Evolutionary conservation across 1,139 yeast species (phyloP), one percentile per base, ranked within the genome.

Genomic region (Blastobotrys raffinosifermentans): DNA sequence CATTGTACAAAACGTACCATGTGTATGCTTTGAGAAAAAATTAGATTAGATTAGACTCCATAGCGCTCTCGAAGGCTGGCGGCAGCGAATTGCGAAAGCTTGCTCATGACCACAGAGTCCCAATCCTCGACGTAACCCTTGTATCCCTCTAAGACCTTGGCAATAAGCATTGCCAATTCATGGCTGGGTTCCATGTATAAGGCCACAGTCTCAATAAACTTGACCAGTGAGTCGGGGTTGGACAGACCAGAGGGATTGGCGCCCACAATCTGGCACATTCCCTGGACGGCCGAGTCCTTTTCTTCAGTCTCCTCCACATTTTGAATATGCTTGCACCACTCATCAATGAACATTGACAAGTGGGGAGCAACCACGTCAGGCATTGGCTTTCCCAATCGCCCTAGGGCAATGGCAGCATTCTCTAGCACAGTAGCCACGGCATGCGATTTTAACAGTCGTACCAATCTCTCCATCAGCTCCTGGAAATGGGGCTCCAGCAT

Each of bases 331-430:
- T 73, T 64, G 45, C 86, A 73, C 94, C 94, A 86, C 32, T 68
- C 67, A 18, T 66, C 58, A 17, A 80, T 69, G 52, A 80, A 75
- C 47, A 75, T 74, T 0, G 71, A 58, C 26, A 84, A 52, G 43
- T 77, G 73, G 2, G 77, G 73, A 0, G 82, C 72, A 32, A 79
- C 66, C 29, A 70, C 69, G 17, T 74, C 75, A 3, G 91, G 78
- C 26, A 75, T 74, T 38, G 71, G 64, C 25, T 79, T 59, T 2
- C 95, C 96, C 55, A 89, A 66, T 48, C 97, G 73, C n/a, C 97
- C 97, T 40, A 91, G 66, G 29, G 97, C 82, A 40, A 87, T 83
- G n/a, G 95, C 94, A 1, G 89, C 79, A 58, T 91, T 91, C 54
- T 89, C 97, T 49, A 81, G 58, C 3, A 91, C 84, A 43, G 73